Percentiles rank a stretch among this genome's conserved stretches.
These are phyloP conservation scores for Henckelia pumila DNA, from an alignment of 257 asterid species.

Conservation along the genomic window DNA sequence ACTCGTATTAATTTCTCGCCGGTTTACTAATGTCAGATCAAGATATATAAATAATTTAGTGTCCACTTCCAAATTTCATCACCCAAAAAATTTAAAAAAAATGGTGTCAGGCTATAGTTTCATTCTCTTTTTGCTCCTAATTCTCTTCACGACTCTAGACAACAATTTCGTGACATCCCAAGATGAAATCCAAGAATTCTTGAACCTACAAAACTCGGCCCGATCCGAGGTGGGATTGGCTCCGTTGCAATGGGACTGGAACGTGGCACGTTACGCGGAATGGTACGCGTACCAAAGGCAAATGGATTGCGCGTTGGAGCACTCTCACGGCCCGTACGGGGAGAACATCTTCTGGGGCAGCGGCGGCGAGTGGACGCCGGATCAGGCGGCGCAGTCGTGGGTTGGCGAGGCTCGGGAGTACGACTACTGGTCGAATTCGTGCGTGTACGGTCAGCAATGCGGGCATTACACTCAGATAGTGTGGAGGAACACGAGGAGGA, in stretches of 20 bases:
- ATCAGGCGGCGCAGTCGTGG: conserved; percentile 44
- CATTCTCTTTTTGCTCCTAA: not conserved
- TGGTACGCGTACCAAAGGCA: conserved; percentile 32
- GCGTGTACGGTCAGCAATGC: conserved; percentile 33
- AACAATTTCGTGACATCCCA: not conserved
- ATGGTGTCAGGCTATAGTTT: not conserved
- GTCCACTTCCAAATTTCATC: not conserved
- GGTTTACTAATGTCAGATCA: not conserved
- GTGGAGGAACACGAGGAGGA: conserved; percentile 36
- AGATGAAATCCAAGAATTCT: conserved; percentile 25
- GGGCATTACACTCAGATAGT: conserved; percentile 52
- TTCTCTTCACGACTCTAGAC: not conserved
- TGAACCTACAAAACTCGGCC: conserved; percentile 37
- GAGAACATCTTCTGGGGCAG: conserved; percentile 56
- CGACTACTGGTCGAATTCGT: conserved; percentile 37
- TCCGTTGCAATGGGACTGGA: conserved; percentile 38
- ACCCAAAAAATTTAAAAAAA: not conserved
- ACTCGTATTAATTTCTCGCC: not conserved
- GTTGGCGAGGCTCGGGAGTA: conserved; percentile 35
- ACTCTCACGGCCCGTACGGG: conserved; percentile 44
- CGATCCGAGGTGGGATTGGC: conserved; percentile 30
- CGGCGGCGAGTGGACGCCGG: conserved; percentile 40
- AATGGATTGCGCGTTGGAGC: conserved; percentile 37
- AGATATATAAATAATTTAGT: not conserved
- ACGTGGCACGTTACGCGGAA: conserved; percentile 27